Percentiles rank a stretch among this genome's conserved stretches.
These are phyloP conservation scores for Dactylellina drechsleri DNA, from an alignment of 2,329 filamentous ascomycete genomes.

Conservation along the genomic window DNA sequence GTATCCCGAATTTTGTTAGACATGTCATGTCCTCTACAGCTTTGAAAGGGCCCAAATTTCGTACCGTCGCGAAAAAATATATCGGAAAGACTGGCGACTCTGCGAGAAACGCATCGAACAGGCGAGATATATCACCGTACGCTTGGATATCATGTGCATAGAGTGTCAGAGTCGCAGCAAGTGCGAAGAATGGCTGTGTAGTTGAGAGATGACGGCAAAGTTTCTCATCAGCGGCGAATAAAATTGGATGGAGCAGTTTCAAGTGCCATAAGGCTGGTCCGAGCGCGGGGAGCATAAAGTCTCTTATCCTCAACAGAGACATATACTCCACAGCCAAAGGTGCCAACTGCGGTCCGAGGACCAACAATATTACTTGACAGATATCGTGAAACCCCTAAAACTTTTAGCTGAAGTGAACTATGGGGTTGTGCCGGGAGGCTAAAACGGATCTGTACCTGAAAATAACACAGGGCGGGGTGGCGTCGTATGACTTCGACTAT, in stretches of 20 bases:
- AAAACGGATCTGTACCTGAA: slow-evolving; percentile 68
- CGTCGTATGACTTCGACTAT: slow-evolving; percentile 83
- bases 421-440: background rate
- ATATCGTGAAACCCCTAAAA: slow-evolving; percentile 89
- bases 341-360: slow-evolving; percentile 74
- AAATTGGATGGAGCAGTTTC: slow-evolving; percentile 83
- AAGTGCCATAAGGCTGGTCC: slow-evolving; percentile 84
- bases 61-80: slow-evolving; percentile 80
- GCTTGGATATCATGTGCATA: slow-evolving; percentile 95
- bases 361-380: slow-evolving; percentile 90
- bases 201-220: slow-evolving; percentile 79
- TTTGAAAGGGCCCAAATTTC: slow-evolving; percentile 26
- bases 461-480: slow-evolving; percentile 88
- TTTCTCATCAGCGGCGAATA: slow-evolving; percentile 75
- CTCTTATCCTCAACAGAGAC: slow-evolving; percentile 87
- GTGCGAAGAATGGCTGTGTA: slow-evolving; percentile 88
- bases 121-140: slow-evolving; percentile 84
- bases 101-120: slow-evolving; percentile 92
- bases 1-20: slow-evolving; percentile 6
- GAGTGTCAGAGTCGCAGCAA: slow-evolving; percentile 92
- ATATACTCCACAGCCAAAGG: slow-evolving; percentile 77
- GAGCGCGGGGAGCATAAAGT: slow-evolving; percentile 95
- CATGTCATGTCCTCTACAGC: slow-evolving; percentile 24
- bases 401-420: slow-evolving; percentile 2
- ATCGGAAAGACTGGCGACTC: slow-evolving; percentile 80